Evolutionary conservation across 2,329 filamentous ascomycete genomes (phyloP), one percentile per base, ranked within the genome.

Genomic region (Hypoxylon sp.): DNA sequence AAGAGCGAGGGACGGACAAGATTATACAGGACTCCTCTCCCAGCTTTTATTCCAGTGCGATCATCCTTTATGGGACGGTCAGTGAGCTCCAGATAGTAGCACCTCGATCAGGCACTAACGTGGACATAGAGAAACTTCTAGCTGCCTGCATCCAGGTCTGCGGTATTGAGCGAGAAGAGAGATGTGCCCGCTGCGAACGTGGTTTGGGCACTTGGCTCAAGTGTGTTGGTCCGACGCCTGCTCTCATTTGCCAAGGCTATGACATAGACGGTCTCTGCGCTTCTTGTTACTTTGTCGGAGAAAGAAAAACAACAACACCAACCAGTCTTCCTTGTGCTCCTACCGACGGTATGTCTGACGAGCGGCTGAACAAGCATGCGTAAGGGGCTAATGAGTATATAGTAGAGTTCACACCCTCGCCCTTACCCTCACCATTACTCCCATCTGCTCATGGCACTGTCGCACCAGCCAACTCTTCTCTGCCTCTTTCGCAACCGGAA

Each of bases 91-190:
- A 6, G 35, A 37, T 37, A 37, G 2, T n/a, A 37, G 13, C 25
- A 14, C 6, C 13, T n/a, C 13, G 35, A 37, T 37, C 13, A n/a
- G 35, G 2, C 6, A 48, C 30, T 54, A 14, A 54, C 27, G 11
- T 13, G 10, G 7, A 7, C 13, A 33, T 22, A 54, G 50, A 7
- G 20, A 54, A 54, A 8, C 4, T 54, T 14, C n/a, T 54, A 2
- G 50, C 50, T 4, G 50, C 50, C 30, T 54, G 50, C 17, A 30
- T 54, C 27, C 50, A 54, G 30, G 31, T 17, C n/a, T 17, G 13
- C 7, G 50, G 50, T 6, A 4, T 5, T 35, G 17, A 13, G 10
- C 6, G 17, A 7, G 17, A 33, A 7, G 17, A 54, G 30, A 33
- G n/a, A 35, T 54, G 50, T 17, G 11, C 14, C 30, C 30, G 30